Conservation (phyloP, 345 rosid genomes). For the Raphanus sativus region DNA sequence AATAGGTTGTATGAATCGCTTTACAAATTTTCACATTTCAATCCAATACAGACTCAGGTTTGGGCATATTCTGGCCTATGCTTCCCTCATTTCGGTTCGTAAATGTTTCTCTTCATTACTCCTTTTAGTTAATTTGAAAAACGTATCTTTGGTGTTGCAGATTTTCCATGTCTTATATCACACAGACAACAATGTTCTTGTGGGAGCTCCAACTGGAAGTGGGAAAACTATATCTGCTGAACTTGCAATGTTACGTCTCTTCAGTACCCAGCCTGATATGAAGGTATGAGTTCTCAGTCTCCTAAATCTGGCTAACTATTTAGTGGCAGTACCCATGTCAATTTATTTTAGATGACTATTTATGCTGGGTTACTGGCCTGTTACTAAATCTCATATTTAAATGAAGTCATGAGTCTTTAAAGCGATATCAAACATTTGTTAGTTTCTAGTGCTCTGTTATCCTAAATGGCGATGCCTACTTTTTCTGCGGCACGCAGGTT, state of each 20-base stretch:
- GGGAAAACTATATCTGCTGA: slow-evolving; percentile 98
- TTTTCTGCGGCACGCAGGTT: slow-evolving; percentile 51
- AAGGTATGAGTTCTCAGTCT: slow-evolving; percentile 50
- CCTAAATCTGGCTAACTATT: slow-evolving; percentile 4
- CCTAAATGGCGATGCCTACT: slow-evolving; percentile 6
- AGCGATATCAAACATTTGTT: background rate
- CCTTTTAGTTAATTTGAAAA: slow-evolving; percentile 11
- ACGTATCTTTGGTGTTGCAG: slow-evolving; percentile 51
- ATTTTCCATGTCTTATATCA: slow-evolving; percentile 85
- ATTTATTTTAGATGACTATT: slow-evolving; percentile 8
- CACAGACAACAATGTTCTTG: slow-evolving; percentile 84
- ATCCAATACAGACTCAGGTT: slow-evolving; percentile 98
- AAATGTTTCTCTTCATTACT: slow-evolving; percentile 2
- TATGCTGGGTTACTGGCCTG: background rate
- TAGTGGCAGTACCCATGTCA: slow-evolving; percentile 1
- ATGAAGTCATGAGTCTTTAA: background rate
- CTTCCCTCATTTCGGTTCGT: slow-evolving; percentile 23
- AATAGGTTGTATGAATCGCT: slow-evolving; percentile 64
- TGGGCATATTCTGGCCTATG: slow-evolving; percentile 23
- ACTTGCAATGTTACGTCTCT: slow-evolving; percentile 95
- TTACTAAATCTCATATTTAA: slow-evolving; percentile 2
- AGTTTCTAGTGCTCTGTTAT: slow-evolving; percentile 11
- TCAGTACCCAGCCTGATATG: slow-evolving; percentile 94
- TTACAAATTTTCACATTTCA: slow-evolving; percentile 93
- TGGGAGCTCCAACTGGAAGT: slow-evolving; percentile 99